Evolutionary conservation across 2,329 filamentous ascomycete genomes (phyloP), one percentile per base, ranked within the genome.

Genomic region (Gremmenia infestans): DNA sequence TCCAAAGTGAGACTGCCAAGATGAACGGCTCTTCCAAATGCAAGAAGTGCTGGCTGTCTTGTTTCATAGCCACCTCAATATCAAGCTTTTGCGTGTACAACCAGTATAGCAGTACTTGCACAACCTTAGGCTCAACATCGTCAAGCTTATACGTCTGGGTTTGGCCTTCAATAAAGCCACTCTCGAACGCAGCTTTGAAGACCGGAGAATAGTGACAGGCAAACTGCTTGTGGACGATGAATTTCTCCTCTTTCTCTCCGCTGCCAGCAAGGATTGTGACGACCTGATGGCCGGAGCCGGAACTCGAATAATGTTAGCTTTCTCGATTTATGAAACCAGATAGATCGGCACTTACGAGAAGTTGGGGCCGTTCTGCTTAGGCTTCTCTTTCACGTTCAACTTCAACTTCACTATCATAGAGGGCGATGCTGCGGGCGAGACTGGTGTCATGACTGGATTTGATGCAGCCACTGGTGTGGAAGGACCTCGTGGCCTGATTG

Each of bases 191-290:
- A 1, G 23, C 49, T 12, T 50, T 36, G 8, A 60, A 40, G 2
- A 59, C 54, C 1, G 50, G 50, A 0, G 52, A 60, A 14, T 55
- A 53, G 23, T 50, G 39, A 45, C 51, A 60, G 8, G 55, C 60
- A 15, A 55, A 28, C 5, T 45, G 40, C 39, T 57, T 58, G 42
- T 60, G 55, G 9, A 59, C 53, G 1, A 54, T 12, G 11, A 58
- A 59, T 9, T 25, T 25, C 9, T 57, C 17, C 12, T 17, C 19
- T 17, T 19, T 23, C 5, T 45, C 19, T 22, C 19, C 42, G 17
- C n/a, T 17, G 12, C 25, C 39, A 19, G 42, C 42, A 8, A 39
- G 17, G 25, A 53, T 32, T 12, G 40, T 25, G 6, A 53, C 42
- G 17, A 43, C 19, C 8, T 45, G 17, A 2, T 45, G 17, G 14